Evolutionary conservation across 2,329 filamentous ascomycete genomes (phyloP).

Genomic region (Trichoderma endophyticum): DNA sequence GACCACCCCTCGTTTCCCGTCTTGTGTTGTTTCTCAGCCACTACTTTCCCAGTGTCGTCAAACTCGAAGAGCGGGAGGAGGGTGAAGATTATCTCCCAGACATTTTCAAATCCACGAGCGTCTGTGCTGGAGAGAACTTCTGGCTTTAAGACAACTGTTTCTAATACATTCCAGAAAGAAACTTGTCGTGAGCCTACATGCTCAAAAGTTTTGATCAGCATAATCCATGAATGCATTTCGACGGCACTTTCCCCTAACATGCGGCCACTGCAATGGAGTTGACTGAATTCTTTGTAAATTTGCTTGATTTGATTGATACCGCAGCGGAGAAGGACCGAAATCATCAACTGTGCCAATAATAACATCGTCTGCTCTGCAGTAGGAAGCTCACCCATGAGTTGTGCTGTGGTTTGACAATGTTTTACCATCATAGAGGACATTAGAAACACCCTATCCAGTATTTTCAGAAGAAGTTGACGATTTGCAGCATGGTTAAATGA

Average conservation of each 20-base stretch:
- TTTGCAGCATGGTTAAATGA: not conserved
- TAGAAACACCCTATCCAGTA: slow-evolving; percentile 33
- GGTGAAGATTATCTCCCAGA: slow-evolving; percentile 59
- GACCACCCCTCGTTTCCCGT: slow-evolving; percentile 54
- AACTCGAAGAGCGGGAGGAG: slow-evolving; percentile 61
- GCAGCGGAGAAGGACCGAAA: slow-evolving; percentile 39
- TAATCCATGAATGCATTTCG: slow-evolving; percentile 54
- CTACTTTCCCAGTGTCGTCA: slow-evolving; percentile 50
- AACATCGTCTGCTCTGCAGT: slow-evolving; percentile 50
- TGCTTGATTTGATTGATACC: slow-evolving; percentile 44
- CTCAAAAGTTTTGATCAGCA: slow-evolving; percentile 53
- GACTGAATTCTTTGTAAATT: slow-evolving; percentile 49
- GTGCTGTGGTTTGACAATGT: slow-evolving; percentile 40
- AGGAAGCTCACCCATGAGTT: slow-evolving; percentile 36
- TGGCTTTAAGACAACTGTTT: slow-evolving; percentile 39
- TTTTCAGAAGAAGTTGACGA: slow-evolving; percentile 22
- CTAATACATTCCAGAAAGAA: slow-evolving; percentile 60
- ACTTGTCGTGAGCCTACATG: slow-evolving; percentile 47
- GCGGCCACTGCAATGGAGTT: slow-evolving; percentile 43
- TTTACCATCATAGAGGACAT: slow-evolving; percentile 38
- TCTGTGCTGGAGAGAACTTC: slow-evolving; percentile 33
- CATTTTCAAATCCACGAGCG: slow-evolving; percentile 48
- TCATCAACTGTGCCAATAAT: slow-evolving; percentile 37
- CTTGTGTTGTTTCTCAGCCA: slow-evolving; percentile 33
- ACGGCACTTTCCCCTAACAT: slow-evolving; percentile 50